Percentiles rank a stretch among this genome's conserved stretches.
Evolutionary conservation across 495 filamentous ascomycete genomes (phyloP).

Genomic region (Beverwykella pulmonaria): DNA sequence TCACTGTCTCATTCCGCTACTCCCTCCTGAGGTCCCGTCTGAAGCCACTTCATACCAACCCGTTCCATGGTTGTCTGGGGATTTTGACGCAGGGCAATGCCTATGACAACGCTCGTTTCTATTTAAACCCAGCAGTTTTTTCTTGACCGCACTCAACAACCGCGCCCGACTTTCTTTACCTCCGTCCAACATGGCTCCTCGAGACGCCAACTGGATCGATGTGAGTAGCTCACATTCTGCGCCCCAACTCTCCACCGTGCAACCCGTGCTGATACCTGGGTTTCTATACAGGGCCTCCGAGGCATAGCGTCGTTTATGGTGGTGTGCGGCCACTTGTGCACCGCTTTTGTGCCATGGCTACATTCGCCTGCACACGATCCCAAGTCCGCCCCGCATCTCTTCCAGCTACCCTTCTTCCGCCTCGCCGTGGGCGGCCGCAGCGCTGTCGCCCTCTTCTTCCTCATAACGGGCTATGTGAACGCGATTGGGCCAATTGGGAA

Average conservation of each 20-base stretch:
- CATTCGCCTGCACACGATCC: slow-evolving; percentile 34
- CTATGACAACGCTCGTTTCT: slow-evolving; percentile 15
- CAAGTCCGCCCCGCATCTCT: slow-evolving; percentile 31
- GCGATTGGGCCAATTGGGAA: slow-evolving; percentile 38
- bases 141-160: neutral
- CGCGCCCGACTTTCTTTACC: neutral
- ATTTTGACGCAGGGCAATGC: neutral
- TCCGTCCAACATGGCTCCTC: slow-evolving; percentile 27
- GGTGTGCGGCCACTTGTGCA: slow-evolving; percentile 39
- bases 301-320: slow-evolving; percentile 41
- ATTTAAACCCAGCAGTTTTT: neutral
- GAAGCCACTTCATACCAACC: too few relatives aligned
- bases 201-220: slow-evolving; percentile 41
- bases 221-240: slow-evolving; percentile 17
- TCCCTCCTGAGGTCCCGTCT: too few relatives aligned
- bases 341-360: slow-evolving; percentile 37
- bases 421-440: slow-evolving; percentile 36
- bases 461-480: slow-evolving; percentile 44
- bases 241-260: neutral
- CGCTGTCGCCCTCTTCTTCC: slow-evolving; percentile 42
- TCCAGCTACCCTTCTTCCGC: slow-evolving; percentile 42
- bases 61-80: neutral
- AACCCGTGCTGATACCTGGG: neutral
- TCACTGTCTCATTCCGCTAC: too few relatives aligned
- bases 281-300: slow-evolving; percentile 36